phyloP scores from a whole-genome alignment of 257 asterid species.

The Nicotiana sylvestris region DNA sequence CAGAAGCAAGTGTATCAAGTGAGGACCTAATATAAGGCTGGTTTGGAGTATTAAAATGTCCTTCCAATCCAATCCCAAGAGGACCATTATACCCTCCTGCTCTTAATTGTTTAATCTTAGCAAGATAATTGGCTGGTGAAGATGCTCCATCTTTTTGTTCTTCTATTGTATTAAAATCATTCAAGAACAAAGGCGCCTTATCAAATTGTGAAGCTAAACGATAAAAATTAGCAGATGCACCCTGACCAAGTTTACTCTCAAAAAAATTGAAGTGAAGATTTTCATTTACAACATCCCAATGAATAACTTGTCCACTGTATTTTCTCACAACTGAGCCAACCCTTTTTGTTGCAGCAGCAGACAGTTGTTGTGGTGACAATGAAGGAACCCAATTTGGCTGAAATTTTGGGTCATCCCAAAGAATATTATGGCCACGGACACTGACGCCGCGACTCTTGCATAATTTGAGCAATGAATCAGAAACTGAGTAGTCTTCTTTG shows the following conservation, averaged over 20 bases:
- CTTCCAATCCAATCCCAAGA: conserved; percentile 35
- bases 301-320: conserved; percentile 46
- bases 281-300: conserved; percentile 75
- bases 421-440: conserved; percentile 56
- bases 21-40: conserved; percentile 38
- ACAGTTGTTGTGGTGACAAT: conserved; percentile 26
- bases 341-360: conserved; percentile 29
- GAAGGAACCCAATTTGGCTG: conserved; percentile 40
- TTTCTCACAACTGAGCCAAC: conserved; percentile 33
- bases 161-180: conserved; percentile 61
- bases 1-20: conserved; percentile 44
- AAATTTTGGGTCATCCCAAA: conserved; percentile 49
- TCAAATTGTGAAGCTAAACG: conserved; percentile 33
- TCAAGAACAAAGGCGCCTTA: conserved; percentile 43
- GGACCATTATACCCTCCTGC: conserved; percentile 31
- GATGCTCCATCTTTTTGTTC: conserved; percentile 30
- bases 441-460: conserved; percentile 25
- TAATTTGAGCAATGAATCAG: conserved; percentile 46
- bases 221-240: conserved; percentile 34
- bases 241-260: conserved; percentile 36
- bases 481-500: conserved; percentile 35
- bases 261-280: conserved; percentile 47
- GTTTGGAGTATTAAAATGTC: conserved; percentile 38
- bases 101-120: conserved; percentile 37
- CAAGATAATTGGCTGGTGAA: conserved; percentile 38